Base-by-base conservation (phyloP, 768 basidiomycete species). In the Pulveroboletus sp. region DNA sequence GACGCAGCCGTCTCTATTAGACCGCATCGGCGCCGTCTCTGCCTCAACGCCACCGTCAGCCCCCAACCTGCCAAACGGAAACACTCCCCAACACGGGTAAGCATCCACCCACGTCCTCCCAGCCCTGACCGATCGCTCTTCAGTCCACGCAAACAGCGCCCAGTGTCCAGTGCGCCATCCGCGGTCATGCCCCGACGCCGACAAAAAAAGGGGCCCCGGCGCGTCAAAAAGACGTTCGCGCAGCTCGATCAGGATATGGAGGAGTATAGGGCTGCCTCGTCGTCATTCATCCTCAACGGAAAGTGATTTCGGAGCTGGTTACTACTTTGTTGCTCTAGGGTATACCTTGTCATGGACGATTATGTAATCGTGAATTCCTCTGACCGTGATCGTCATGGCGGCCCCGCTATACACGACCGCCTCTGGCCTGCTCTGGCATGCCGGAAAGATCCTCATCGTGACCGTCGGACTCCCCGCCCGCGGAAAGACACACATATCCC, bases 361-460 rank as follows among this genome's bases (percentile, higher is more conserved):
- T 60, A 60, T 53, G 55, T 63, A 63, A 63, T 63, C 45, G 17
- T 4, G 13, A 45, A 20, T 13, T 9, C 13, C 8, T 47, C 42
- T 59, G 30, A 36, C 45, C 20, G 6, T 0, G 11, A 51, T 38
- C 1, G 9, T 14, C 11, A 62, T 95, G 93, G 91, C 87, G 14
- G 94, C 93, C n/a, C 94, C 94, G 3, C 72, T 98, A 39, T 98
- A 96, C 68, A 93, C 89, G 7, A 98, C 94, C 10, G 92, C 80
- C 37, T 90, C 87, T 46, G 88, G 88, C 12, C 76, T 90, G 23
- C 80, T 93, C 35, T 93, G 85, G 63, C 90, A 93, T 67, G 94
- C 94, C 9, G 95, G 95, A 57, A 93, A 97, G 72, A 96, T 98
- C 64, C 75, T 98, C 20, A 85, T 96, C 39, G 75, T 93, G 49